A percentile compares a stretch with the other conserved stretches of the same genome.
These are phyloP conservation scores for Candolleomyces aberdarensis DNA, from an alignment of 768 basidiomycete species.

Conservation along the genomic window DNA sequence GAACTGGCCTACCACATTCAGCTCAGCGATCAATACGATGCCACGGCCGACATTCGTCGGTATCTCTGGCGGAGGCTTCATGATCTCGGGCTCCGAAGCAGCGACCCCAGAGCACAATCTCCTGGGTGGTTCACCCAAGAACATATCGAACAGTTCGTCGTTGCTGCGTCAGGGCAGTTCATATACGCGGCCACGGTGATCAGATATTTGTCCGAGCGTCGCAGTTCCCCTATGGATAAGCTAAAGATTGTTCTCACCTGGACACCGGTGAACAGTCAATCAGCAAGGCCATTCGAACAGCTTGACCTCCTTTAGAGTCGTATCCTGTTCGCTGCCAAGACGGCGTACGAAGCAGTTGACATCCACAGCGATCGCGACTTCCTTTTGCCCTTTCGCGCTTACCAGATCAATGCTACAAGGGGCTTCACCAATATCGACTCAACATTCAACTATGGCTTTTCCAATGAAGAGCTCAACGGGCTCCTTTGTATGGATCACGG, in stretches of 20 bases:
- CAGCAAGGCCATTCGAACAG: not conserved
- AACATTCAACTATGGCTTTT: no score
- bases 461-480: no score
- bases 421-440: no score
- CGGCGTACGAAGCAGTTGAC: not conserved
- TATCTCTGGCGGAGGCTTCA: not conserved
- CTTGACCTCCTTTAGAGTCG: conserved; percentile 8
- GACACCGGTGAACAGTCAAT: not conserved
- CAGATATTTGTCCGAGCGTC: conserved; percentile 13
- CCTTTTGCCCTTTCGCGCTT: not conserved
- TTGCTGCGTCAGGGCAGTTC: conserved; percentile 12
- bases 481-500: no score
- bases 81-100: not conserved
- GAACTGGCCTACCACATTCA: no score
- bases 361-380: not conserved
- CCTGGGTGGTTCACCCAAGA: conserved; percentile 10
- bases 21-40: not conserved
- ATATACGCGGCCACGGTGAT: conserved; percentile 12
- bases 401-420: not conserved
- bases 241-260: not conserved
- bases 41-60: not conserved
- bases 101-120: not conserved
- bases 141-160: conserved; percentile 6
- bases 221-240: not conserved
- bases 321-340: not conserved